A percentile compares a stretch with the other conserved stretches of the same genome.
phyloP scores from a whole-genome alignment of 371 early-diverging fungal species.

The Capillidium rhysosporum region DNA sequence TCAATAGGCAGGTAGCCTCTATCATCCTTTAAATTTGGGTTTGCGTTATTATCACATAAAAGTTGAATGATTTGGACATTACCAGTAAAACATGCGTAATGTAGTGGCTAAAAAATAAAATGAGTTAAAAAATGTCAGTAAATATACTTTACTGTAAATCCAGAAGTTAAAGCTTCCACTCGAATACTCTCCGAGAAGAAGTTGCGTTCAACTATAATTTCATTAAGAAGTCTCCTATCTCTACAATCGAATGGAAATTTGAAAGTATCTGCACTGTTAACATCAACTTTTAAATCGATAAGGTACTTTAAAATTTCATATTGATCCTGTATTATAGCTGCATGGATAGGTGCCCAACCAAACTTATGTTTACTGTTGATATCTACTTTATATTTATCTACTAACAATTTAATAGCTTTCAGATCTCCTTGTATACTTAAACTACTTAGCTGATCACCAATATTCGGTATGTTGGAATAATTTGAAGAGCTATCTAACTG shows the following conservation, averaged over 20 bases:
- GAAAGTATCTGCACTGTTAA: background rate
- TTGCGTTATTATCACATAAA: slow-evolving; percentile 36
- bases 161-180: background rate
- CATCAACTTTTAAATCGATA: background rate
- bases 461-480: too few relatives aligned
- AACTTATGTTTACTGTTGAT: background rate
- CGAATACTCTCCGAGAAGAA: background rate
- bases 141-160: background rate
- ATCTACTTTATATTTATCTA: too few relatives aligned
- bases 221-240: background rate
- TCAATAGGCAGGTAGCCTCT: slow-evolving; percentile 10
- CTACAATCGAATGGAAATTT: background rate
- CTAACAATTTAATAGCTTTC: too few relatives aligned
- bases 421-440: too few relatives aligned
- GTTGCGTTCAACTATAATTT: background rate
- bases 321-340: background rate
- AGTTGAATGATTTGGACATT: slow-evolving; percentile 26
- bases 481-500: too few relatives aligned
- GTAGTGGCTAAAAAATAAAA: slow-evolving; percentile 19
- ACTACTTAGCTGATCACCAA: too few relatives aligned
- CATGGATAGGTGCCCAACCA: background rate
- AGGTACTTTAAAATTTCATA: background rate
- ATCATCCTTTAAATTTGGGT: slow-evolving; percentile 21
- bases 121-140: background rate
- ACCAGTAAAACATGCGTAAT: slow-evolving; percentile 39